Evolutionary conservation across 371 early-diverging fungal species (phyloP), one percentile per base, ranked within the genome.

Genomic region (Smittium mucronatum): DNA sequence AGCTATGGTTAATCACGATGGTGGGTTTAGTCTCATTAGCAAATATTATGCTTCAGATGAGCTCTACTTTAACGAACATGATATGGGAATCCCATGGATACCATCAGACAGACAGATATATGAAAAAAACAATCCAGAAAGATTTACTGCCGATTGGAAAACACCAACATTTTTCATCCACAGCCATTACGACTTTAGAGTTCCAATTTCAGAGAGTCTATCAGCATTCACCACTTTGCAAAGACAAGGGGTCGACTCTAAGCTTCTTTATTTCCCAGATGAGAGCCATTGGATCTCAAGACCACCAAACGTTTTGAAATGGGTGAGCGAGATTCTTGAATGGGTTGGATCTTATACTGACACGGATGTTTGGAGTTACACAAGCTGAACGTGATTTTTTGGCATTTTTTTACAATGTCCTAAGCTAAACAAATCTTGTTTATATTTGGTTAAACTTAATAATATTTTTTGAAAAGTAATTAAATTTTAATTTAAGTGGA

Each of bases 111-210:
- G 85, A 47, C 68, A 76, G 35, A 73, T 78, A 36, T 89, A 86
- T 70, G 86, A 89, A 64, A 81, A 83, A 60, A 90, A 84, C 84
- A 86, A 85, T 57, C 91, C 93, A 17, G 78, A 86, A 67, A 85
- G 82, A 74, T 85, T 75, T 79, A 90, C 88, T 33, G 78, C 83
- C 35, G 78, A 85, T 71, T 91, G 92, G 93, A 81, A 83, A 66
- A 91, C 93, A 17, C 93, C 93, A 11, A 89, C 88, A 0, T 77
- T 91, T 36, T 83, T 91, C 33, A 87, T 90, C 69, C 92, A 91
- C 57, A 84, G 89, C 73, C 83, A 78, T 30, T 79, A 75, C 36
- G 87, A 89, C 75, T 91, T 85, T 70, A 83, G 91, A 33, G 73
- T 92, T 34, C 82, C 86, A 2, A 82, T 84, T 31, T 81, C 83